A percentile compares a stretch with the other conserved stretches of the same genome.
Conservation (phyloP, 805 yeast genomes). For the Candida awuae region DNA sequence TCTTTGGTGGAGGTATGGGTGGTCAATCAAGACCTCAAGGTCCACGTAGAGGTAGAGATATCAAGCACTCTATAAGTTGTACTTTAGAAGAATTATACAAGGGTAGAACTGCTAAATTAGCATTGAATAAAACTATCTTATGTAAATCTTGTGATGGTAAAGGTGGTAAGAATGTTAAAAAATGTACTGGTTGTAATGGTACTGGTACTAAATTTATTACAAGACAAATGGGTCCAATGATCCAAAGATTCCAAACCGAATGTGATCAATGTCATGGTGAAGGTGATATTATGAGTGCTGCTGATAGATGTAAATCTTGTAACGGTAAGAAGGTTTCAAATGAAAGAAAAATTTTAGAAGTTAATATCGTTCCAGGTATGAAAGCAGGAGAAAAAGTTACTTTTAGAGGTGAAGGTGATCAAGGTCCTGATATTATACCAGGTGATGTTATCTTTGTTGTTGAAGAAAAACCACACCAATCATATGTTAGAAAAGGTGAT, state of each 20-base stretch:
- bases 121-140: constrained; percentile 82
- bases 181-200: constrained; percentile 85
- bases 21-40: constrained; percentile 55
- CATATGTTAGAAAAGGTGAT: constrained; percentile 81
- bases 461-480: constrained; percentile 80
- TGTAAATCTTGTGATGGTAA: constrained; percentile 88
- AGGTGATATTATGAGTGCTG: constrained; percentile 80
- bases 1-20: constrained; percentile 44
- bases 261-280: constrained; percentile 91
- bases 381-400: constrained; percentile 84
- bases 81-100: constrained; percentile 88
- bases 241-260: constrained; percentile 92
- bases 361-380: constrained; percentile 96
- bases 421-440: constrained; percentile 87
- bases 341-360: constrained; percentile 91
- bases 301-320: constrained; percentile 84
- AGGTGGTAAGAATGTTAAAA: constrained; percentile 92
- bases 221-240: constrained; percentile 99
- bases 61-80: constrained; percentile 79
- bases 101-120: constrained; percentile 91
- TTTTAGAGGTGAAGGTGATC: constrained; percentile 95
- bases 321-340: constrained; percentile 77
- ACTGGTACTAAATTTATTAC: constrained; percentile 85
- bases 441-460: constrained; percentile 94
- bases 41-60: constrained; percentile 84